Evolutionary conservation across 352 stramenopile species (phyloP).

Genomic region (Phytopythium oedochilum): DNA sequence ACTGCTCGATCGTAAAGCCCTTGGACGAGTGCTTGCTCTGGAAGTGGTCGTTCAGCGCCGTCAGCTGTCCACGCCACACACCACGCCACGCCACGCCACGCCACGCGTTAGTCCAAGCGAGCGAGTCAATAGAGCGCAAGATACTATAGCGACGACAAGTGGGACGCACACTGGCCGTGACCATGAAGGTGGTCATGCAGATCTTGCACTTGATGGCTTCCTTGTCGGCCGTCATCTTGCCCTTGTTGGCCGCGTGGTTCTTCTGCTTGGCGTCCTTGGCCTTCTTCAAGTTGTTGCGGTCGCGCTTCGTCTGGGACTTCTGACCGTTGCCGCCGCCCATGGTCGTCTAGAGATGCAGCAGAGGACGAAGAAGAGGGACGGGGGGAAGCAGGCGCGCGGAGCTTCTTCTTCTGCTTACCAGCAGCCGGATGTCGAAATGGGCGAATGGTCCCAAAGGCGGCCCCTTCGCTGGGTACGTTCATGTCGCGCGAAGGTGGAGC

Average conservation of each 20-base stretch:
- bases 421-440: background rate
- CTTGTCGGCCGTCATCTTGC: conserved; percentile 80
- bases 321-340: conserved; percentile 85
- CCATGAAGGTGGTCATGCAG: conserved; percentile 85
- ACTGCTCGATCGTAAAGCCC: conserved; percentile 73
- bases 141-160: no score
- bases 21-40: conserved; percentile 77
- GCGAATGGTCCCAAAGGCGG: background rate
- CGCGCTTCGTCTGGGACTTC: conserved; percentile 74
- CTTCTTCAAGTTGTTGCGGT: conserved; percentile 85
- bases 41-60: conserved; percentile 78
- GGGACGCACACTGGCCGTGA: conserved; percentile 72
- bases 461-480: background rate
- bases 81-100: no score
- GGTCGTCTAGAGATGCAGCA: conserved; percentile 6
- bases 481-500: background rate
- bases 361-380: background rate
- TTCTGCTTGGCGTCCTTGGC: conserved; percentile 79
- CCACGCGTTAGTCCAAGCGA: background rate
- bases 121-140: no score
- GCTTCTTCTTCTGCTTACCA: background rate
- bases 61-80: conserved; percentile 20
- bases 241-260: conserved; percentile 73
- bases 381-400: background rate
- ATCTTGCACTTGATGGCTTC: conserved; percentile 85